These are phyloP conservation scores for Podochytrium sp. DNA, from an alignment of 192 early-diverging fungal genomes.

Conservation along the genomic window DNA sequence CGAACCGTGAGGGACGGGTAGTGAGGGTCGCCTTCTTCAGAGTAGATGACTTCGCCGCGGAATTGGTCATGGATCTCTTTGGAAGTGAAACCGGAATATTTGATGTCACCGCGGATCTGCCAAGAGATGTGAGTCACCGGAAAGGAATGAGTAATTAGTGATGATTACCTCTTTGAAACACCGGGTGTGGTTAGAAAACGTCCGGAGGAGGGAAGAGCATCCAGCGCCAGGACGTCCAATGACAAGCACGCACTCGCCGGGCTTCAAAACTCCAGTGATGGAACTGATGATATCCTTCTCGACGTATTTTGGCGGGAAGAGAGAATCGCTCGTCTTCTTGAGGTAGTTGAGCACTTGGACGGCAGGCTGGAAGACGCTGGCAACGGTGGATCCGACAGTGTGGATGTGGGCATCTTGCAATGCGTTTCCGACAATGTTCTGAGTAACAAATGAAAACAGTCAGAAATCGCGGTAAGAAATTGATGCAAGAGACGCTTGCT, in stretches of 20 bases:
- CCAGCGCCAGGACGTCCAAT: conserved; percentile 75
- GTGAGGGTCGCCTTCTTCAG: conserved; percentile 81
- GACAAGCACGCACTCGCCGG: conserved; percentile 68
- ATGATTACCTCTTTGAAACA: conserved; percentile 42
- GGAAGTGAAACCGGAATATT: conserved; percentile 70
- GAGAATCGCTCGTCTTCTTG: background rate
- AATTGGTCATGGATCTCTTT: conserved; percentile 62
- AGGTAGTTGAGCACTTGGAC: conserved; percentile 15
- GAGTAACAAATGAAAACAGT: background rate
- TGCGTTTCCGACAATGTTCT: conserved; percentile 22
- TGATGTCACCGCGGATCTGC: conserved; percentile 58
- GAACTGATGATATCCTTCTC: conserved; percentile 55
- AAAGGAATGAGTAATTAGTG: background rate
- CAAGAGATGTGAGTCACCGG: background rate
- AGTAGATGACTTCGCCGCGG: conserved; percentile 78
- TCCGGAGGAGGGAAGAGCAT: conserved; percentile 67
- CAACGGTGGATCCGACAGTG: conserved; percentile 13
- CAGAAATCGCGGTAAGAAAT: background rate
- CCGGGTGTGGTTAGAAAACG: conserved; percentile 61
- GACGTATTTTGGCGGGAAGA: conserved; percentile 18
- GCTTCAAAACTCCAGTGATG: conserved; percentile 68
- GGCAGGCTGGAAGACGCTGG: background rate
- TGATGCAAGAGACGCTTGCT: background rate
- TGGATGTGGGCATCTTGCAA: conserved; percentile 15
- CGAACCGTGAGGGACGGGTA: conserved; percentile 79